Evolutionary conservation across 768 basidiomycete genomes (phyloP), one percentile per base, ranked within the genome.

Genomic region (Psilocybe cubensis): DNA sequence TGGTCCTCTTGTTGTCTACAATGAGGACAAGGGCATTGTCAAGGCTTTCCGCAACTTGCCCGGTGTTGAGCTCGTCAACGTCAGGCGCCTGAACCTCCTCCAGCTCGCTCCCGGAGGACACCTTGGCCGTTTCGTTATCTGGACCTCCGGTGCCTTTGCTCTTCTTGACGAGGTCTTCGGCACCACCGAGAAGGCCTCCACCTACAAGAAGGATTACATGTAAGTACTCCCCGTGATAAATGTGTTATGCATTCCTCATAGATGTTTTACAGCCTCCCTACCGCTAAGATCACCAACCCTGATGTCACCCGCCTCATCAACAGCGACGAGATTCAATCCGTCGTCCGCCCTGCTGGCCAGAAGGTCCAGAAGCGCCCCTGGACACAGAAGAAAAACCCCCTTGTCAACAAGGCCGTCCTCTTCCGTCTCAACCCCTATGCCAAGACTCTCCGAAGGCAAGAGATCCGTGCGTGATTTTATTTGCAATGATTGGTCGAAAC

Each of bases 51-150:
- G 96, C 73, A 99, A 99, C 81, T 77, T 99, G 65, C 97, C 97
- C 60, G 97, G 97, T 79, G 96, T 98, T 66, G 97, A 98, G 80
- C 80, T 96, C 52, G 93, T 92, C 78, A 96, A 92, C 74, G 97
- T 99, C 66, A 85, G 88, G 74, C 79, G 92, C 52, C 81, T 99
- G 68, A 99, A 99, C 81, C 86, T 99, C 68, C 94, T 99, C 73
- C 95, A 98, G 79, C 93, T 99, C 74, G 97, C 97, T 14, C 97
- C 97, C 46, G 97, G 97, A 86, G 97, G 97, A 64, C 97, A 99
- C 72, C 88, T 99, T 59, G 97, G 97, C 60, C 94, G 97, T 62
- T 99, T 99, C 81, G 83, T 98, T 74, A 96, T 99, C 83, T 99
- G 97, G 97, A 98, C 97, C 60, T 92, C 96, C 79, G 83, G 83